A percentile compares a stretch with the other conserved stretches of the same genome.
Conservation (phyloP, 495 filamentous ascomycete genomes). For the Talaromyces stipitatus region DNA sequence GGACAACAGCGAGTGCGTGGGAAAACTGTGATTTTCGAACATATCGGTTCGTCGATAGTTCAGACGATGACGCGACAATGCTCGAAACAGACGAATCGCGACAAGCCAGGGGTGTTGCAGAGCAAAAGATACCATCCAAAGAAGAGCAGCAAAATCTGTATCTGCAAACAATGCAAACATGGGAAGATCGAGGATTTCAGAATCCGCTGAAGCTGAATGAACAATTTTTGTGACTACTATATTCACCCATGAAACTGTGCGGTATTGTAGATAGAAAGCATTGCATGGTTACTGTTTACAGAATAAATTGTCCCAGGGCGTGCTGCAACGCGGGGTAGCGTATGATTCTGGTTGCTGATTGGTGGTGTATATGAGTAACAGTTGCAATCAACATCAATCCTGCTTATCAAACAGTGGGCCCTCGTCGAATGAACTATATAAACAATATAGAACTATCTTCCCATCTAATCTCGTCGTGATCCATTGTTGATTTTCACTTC, state of each 20-base stretch:
- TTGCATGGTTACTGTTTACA: neutral
- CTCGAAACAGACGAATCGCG: constrained; percentile 56
- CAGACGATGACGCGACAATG: constrained; percentile 51
- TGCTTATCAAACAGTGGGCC: neutral
- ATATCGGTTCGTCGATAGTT: neutral
- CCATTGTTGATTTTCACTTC: neutral
- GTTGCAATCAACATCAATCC: neutral
- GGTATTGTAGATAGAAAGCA: neutral
- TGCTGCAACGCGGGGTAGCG: neutral
- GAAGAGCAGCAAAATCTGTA: neutral
- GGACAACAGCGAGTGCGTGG: constrained; percentile 3
- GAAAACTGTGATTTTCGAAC: constrained; percentile 4
- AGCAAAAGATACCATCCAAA: neutral
- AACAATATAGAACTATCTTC: neutral
- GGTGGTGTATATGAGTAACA: neutral
- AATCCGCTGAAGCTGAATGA: constrained; percentile 6
- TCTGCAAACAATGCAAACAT: constrained; percentile 3
- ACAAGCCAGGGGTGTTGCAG: constrained; percentile 9
- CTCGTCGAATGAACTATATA: neutral
- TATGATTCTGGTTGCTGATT: neutral
- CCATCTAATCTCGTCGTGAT: too few relatives aligned
- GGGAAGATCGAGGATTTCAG: constrained; percentile 7
- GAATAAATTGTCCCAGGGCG: constrained; percentile 1
- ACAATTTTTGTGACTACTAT: neutral
- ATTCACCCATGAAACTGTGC: neutral